A percentile compares a stretch with the other conserved stretches of the same genome.
Conservation (phyloP, 768 basidiomycete species). For the Lactarius sanguifluus region DNA sequence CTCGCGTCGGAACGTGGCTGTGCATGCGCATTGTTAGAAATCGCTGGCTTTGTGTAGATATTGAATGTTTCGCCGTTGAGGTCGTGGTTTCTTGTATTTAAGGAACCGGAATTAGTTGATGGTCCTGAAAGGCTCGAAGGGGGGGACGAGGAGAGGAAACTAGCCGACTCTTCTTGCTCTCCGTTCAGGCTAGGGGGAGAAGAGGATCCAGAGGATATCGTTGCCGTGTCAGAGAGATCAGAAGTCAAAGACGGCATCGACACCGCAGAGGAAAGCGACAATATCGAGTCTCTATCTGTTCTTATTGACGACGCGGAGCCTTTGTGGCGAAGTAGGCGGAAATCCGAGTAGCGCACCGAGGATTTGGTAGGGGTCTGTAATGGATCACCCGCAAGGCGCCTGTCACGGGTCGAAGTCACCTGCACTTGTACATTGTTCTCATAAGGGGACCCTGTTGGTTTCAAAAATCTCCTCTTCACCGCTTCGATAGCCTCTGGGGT, state of each 20-base stretch:
- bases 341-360: conserved; percentile 24
- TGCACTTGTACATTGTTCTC: conserved; percentile 27
- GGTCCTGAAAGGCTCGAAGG: conserved; percentile 14
- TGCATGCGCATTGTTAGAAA: conserved; percentile 33
- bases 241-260: conserved; percentile 60
- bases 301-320: conserved; percentile 26
- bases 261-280: conserved; percentile 40
- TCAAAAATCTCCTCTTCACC: conserved; percentile 59
- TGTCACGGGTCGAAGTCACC: not conserved
- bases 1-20: conserved; percentile 40
- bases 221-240: conserved; percentile 59
- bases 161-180: conserved; percentile 18
- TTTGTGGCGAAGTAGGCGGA: conserved; percentile 19
- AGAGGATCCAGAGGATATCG: conserved; percentile 53
- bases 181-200: conserved; percentile 38
- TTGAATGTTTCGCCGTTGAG: conserved; percentile 10
- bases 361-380: conserved; percentile 21
- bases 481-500: conserved; percentile 57
- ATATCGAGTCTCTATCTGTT: conserved; percentile 34
- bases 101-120: conserved; percentile 3
- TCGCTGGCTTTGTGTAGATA: conserved; percentile 8
- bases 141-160: conserved; percentile 49
- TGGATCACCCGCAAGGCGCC: not conserved
- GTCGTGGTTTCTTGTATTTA: conserved; percentile 11
- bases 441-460: conserved; percentile 35